These are phyloP conservation scores for Circinella minor DNA, from an alignment of 371 early-diverging fungal genomes.

Conservation along the genomic window DNA sequence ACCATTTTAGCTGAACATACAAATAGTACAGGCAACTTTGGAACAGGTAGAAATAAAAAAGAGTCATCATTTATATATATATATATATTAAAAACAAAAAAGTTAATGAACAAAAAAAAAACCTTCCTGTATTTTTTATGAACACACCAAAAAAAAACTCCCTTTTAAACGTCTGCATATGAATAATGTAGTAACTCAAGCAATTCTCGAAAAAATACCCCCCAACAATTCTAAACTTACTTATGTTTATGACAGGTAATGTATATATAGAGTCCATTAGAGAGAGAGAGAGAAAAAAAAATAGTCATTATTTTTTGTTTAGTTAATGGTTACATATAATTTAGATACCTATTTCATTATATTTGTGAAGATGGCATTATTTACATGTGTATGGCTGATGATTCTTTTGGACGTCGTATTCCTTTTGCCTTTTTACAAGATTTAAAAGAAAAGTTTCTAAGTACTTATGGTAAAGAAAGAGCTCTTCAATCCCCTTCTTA, in stretches of 20 bases:
- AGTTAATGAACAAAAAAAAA: too few relatives aligned
- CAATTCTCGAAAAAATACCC: conserved; percentile 90
- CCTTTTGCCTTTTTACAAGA: conserved; percentile 93
- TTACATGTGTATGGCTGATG: conserved; percentile 92
- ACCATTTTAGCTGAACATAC: conserved; percentile 81
- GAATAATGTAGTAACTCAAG: conserved; percentile 70
- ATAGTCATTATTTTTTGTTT: too few relatives aligned
- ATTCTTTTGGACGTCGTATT: conserved; percentile 84
- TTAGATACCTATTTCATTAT: conserved; percentile 90
- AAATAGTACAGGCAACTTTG: conserved; percentile 78
- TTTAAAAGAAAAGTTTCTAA: conserved; percentile 68
- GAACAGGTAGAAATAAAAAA: conserved; percentile 36
- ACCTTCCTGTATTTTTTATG: not conserved
- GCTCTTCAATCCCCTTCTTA: conserved; percentile 70
- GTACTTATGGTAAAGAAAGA: conserved; percentile 63
- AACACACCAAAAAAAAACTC: too few relatives aligned
- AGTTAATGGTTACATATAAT: not conserved
- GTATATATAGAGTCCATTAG: not conserved
- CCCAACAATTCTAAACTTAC: conserved; percentile 89
- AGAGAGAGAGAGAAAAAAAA: too few relatives aligned
- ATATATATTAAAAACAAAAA: too few relatives aligned
- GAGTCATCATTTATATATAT: not conserved
- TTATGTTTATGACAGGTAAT: conserved; percentile 87
- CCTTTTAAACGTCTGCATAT: conserved; percentile 4
- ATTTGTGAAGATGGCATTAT: conserved; percentile 80